Evolutionary conservation across 2,329 filamentous ascomycete genomes (phyloP).

Genomic region (Xylariaceae sp.): DNA sequence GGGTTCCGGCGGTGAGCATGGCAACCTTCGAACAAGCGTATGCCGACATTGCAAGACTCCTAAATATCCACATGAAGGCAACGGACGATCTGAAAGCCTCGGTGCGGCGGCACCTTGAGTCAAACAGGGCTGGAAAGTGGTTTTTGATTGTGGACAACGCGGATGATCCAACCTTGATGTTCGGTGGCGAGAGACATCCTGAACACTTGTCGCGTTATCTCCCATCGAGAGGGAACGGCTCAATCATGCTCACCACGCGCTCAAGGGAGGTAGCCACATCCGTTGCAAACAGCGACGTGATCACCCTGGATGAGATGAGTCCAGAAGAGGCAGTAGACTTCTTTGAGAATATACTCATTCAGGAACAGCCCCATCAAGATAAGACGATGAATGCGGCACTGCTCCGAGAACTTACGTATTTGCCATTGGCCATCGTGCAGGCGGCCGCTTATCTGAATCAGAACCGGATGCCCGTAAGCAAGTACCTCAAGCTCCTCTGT

Average conservation of each 20-base stretch:
- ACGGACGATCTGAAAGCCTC: no score
- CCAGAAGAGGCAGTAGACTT: no score
- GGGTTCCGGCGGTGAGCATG: slow-evolving; percentile 36
- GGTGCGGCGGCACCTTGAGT: slow-evolving; percentile 21
- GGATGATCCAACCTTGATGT: slow-evolving; percentile 30
- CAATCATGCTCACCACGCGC: no score
- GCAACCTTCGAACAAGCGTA: slow-evolving; percentile 37
- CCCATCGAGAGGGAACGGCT: no score
- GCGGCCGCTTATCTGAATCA: slow-evolving; percentile 38
- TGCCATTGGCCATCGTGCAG: slow-evolving; percentile 39
- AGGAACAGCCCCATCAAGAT: slow-evolving; percentile 3
- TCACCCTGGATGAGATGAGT: no score
- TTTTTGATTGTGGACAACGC: slow-evolving; percentile 39
- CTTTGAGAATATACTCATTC: no score
- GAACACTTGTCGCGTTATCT: no score
- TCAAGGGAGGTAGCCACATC: no score
- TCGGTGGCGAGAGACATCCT: no score
- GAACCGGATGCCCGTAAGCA: slow-evolving; percentile 16
- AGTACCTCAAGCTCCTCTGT: no score
- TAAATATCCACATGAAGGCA: no score
- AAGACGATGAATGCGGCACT: slow-evolving; percentile 14
- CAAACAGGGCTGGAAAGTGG: slow-evolving; percentile 28
- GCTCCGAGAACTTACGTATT: slow-evolving; percentile 29
- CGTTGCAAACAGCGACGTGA: no score
- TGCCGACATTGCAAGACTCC: slow-evolving; percentile 22